These are phyloP conservation scores for Atalantia buxifolia DNA, from an alignment of 345 rosid species.

Conservation along the genomic window DNA sequence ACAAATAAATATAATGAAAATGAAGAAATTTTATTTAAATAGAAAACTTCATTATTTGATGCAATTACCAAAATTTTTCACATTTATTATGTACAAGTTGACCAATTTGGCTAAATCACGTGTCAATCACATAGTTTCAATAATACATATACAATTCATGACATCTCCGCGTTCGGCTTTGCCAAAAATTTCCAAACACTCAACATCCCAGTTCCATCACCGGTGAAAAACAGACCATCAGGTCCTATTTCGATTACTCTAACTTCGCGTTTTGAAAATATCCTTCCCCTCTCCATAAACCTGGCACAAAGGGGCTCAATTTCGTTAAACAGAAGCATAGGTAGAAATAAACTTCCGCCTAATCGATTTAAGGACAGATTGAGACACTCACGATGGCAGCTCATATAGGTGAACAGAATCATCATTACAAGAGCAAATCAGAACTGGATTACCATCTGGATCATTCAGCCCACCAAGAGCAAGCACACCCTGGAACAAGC, in stretches of 20 bases:
- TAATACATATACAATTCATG: neutral
- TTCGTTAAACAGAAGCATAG: too few relatives aligned
- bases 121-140: too few relatives aligned
- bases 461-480: conserved; percentile 39
- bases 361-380: neutral
- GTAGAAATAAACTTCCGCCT: neutral
- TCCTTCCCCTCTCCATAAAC: conserved; percentile 49
- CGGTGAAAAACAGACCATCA: conserved; percentile 42
- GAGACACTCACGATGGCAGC: conserved; percentile 44
- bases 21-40: too few relatives aligned
- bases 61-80: too few relatives aligned
- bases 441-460: conserved; percentile 38
- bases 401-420: conserved; percentile 35
- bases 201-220: conserved; percentile 47
- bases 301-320: conserved; percentile 4
- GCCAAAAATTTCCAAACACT: conserved; percentile 32
- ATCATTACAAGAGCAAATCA: conserved; percentile 41
- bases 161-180: neutral
- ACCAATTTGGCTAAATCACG: too few relatives aligned
- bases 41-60: too few relatives aligned
- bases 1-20: too few relatives aligned
- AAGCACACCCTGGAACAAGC: conserved; percentile 34
- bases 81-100: too few relatives aligned
- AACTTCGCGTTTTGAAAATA: conserved; percentile 37
- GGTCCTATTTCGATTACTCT: conserved; percentile 36